Evolutionary conservation across 2,329 filamentous ascomycete species (phyloP).

Genomic region (Coniosporium tulheliwenetii): DNA sequence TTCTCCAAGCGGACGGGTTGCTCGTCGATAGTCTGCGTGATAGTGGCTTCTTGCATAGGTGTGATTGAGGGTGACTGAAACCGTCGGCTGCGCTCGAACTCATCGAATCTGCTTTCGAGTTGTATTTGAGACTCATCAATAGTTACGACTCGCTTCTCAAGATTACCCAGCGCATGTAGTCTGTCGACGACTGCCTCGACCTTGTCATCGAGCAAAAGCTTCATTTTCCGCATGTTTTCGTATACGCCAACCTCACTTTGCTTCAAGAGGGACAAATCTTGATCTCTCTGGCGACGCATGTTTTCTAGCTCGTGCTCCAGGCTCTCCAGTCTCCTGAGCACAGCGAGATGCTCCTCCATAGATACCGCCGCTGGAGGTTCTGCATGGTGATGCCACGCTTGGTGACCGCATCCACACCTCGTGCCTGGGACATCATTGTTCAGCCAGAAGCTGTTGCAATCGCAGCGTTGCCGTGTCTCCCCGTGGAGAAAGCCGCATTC

Average conservation of each 20-base stretch:
- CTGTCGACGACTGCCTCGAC: slow-evolving; percentile 23
- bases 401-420: slow-evolving; percentile 30
- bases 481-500: slow-evolving; percentile 15
- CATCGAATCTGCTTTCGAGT: slow-evolving; percentile 20
- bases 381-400: slow-evolving; percentile 27
- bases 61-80: not conserved
- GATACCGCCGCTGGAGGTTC: slow-evolving; percentile 18
- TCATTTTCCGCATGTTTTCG: slow-evolving; percentile 20
- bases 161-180: slow-evolving; percentile 18
- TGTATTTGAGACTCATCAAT: slow-evolving; percentile 24
- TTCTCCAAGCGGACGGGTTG: slow-evolving; percentile 22
- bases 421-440: slow-evolving; percentile 19
- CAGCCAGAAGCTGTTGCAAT: slow-evolving; percentile 25
- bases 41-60: not conserved
- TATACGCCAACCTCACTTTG: slow-evolving; percentile 17
- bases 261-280: slow-evolving; percentile 14
- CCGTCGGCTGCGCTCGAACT: slow-evolving; percentile 13
- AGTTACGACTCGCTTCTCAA: slow-evolving; percentile 18
- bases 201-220: slow-evolving; percentile 22
- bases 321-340: slow-evolving; percentile 19
- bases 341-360: slow-evolving; percentile 17
- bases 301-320: slow-evolving; percentile 15
- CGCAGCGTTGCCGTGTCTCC: slow-evolving; percentile 20
- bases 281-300: slow-evolving; percentile 9
- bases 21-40: slow-evolving; percentile 12